Base-by-base conservation (phyloP, 306 rosid genomes). In the Vigna reflexopilosa region DNA sequence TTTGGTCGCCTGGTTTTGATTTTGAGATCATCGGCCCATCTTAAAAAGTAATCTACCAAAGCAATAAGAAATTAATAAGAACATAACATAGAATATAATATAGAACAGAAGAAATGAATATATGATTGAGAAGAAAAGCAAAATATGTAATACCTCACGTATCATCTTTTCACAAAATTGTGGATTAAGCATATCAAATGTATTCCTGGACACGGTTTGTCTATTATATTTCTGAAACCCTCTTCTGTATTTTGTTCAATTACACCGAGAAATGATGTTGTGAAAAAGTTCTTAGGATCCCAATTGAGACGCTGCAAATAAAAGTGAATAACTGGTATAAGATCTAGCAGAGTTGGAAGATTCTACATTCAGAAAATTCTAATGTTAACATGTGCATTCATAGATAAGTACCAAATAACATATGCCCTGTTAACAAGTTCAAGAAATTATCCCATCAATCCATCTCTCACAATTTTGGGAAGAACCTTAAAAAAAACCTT, bases 11-110 rank as follows among this genome's bases (percentile, higher is more conserved):
- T 90, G 85, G 91, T 91, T 85, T 85, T 87, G 85, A 79, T 77
- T 54, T 88, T 88, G 61, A 87, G 70, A 78, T 88, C 90, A 22
- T 79, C 85, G 72, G 87, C 89, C 97, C 98, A 92, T 75, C 87
- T 86, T 84, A 91, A 95, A 84, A 92, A 95, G 81, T 86, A 86
- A 92, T 96, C 97, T 75, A 92, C 97, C 95, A 92, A 86, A 78
- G 81, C 77, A 86, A 83, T 77, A 85, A 89, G 79, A 91, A 83
- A 81, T 80, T 75, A 73, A 81, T 88, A 86, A 88, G 92, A 82
- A 85, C 57, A 83, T 65, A 67, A 82, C 50, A 85, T 69, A 88
- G 92, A 82, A 85, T 52, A 83, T 65, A 67, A 82, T 56, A 85
- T 69, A 66, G 67, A 78, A 81, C 30, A 34, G 30, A 63, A 78